Percentiles rank a stretch among this genome's conserved stretches.
Conservation (phyloP, 176 grass and related monocot species). For the Chloris gayana region DNA sequence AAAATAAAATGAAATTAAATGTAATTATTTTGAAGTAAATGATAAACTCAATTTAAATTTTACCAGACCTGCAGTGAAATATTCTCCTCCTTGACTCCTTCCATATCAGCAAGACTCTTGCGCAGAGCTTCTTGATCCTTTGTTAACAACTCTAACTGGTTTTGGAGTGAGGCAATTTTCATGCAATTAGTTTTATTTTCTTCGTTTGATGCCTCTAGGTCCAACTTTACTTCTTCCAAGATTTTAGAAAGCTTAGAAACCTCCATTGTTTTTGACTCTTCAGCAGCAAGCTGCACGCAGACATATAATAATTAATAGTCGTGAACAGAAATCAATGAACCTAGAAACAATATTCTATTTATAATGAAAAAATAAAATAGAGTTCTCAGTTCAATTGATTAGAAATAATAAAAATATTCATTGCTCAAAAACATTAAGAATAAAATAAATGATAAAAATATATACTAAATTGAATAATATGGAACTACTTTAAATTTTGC, state of each 20-base stretch:
- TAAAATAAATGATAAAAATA: neutral
- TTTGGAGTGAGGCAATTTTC: constrained; percentile 53
- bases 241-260: constrained; percentile 59
- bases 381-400: neutral
- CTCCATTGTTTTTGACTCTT: constrained; percentile 73
- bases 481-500: constrained; percentile 6
- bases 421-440: constrained; percentile 1
- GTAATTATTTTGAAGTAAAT: neutral
- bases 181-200: constrained; percentile 46
- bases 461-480: neutral
- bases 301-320: constrained; percentile 11
- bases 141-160: constrained; percentile 55
- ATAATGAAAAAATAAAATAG: constrained; percentile 12
- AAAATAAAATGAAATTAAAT: constrained; percentile 1
- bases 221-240: constrained; percentile 55
- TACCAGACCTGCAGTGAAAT: constrained; percentile 53
- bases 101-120: constrained; percentile 50
- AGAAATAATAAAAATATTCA: neutral
- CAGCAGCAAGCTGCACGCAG: constrained; percentile 58
- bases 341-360: neutral
- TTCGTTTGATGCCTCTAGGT: constrained; percentile 48
- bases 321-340: constrained; percentile 15
- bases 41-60: neutral
- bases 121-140: constrained; percentile 59
- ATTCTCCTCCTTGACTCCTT: constrained; percentile 67